phyloP scores from a whole-genome alignment of 2,329 filamentous ascomycete species.

The Gnomoniopsis sp. region DNA sequence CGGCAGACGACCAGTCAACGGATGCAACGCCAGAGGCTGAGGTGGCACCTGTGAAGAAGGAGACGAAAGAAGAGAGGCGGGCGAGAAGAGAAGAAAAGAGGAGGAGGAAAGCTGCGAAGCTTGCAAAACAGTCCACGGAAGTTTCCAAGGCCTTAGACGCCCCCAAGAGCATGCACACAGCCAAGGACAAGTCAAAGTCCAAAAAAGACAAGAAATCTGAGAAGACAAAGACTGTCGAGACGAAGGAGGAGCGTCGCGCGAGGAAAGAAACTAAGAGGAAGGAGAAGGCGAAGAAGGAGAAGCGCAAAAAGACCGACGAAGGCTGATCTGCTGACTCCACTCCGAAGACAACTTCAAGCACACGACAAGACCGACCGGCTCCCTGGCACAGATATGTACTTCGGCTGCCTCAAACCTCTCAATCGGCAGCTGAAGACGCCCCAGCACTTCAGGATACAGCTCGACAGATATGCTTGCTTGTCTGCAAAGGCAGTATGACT shows the following conservation, averaged over 20 bases:
- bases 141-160: slow-evolving; percentile 11
- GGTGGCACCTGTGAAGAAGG: slow-evolving; percentile 24
- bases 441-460: too few species aligned
- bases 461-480: too few species aligned
- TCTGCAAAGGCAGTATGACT: too few species aligned
- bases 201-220: neutral
- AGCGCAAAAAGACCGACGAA: neutral
- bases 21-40: slow-evolving; percentile 23
- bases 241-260: slow-evolving; percentile 19
- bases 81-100: slow-evolving; percentile 30
- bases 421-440: too few species aligned
- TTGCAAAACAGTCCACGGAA: slow-evolving; percentile 19
- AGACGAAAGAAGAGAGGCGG: slow-evolving; percentile 30
- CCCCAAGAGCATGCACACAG: neutral
- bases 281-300: slow-evolving; percentile 25
- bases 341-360: neutral
- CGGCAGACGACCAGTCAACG: slow-evolving; percentile 24
- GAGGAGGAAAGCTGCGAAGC: slow-evolving; percentile 23
- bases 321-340: slow-evolving; percentile 5
- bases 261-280: slow-evolving; percentile 25
- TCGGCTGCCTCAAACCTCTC: too few species aligned
- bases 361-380: too few species aligned
- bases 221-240: slow-evolving; percentile 19
- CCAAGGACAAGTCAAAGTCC: neutral
- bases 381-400: too few species aligned